Conservation (phyloP, 2,329 filamentous ascomycete genomes). For the Didymosphaeria variabile region DNA sequence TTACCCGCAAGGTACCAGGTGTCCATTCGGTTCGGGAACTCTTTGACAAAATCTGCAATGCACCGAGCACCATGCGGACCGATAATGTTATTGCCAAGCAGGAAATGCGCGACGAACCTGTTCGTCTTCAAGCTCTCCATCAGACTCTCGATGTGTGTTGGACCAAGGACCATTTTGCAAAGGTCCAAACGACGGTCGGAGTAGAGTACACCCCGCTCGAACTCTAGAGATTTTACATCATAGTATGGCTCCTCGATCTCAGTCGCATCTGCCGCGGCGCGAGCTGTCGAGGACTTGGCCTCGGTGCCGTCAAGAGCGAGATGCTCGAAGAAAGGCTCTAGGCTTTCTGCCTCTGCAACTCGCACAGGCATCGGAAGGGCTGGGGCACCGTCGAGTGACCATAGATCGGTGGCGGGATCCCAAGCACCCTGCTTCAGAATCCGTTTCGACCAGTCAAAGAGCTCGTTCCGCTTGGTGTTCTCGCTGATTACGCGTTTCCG, state of each 20-base stretch:
- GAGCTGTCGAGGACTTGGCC: conserved; percentile 23
- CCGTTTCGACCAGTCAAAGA: conserved; percentile 34
- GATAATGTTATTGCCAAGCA: conserved; percentile 65
- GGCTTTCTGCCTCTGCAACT: conserved; percentile 40
- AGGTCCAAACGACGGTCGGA: conserved; percentile 64
- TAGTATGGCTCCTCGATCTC: conserved; percentile 46
- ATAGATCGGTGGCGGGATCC: conserved; percentile 41
- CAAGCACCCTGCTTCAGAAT: conserved; percentile 47
- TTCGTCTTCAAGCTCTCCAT: conserved; percentile 61
- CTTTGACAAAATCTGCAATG: conserved; percentile 54
- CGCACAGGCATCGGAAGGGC: conserved; percentile 51
- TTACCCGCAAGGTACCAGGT: conserved; percentile 67
- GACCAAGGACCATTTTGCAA: conserved; percentile 65
- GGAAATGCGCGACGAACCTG: conserved; percentile 60
- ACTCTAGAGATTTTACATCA: conserved; percentile 46
- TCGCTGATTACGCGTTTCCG: conserved; percentile 29
- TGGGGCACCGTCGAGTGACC: conserved; percentile 41
- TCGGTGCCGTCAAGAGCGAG: conserved; percentile 37
- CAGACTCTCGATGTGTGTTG: conserved; percentile 60
- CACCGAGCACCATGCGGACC: conserved; percentile 58
- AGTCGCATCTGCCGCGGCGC: conserved; percentile 24
- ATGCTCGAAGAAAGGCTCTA: conserved; percentile 51
- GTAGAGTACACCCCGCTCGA: conserved; percentile 57
- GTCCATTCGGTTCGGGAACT: conserved; percentile 59
- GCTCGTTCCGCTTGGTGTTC: conserved; percentile 29